phyloP scores from a whole-genome alignment of 768 basidiomycete species.

The Strobilomyces echinocephalus region DNA sequence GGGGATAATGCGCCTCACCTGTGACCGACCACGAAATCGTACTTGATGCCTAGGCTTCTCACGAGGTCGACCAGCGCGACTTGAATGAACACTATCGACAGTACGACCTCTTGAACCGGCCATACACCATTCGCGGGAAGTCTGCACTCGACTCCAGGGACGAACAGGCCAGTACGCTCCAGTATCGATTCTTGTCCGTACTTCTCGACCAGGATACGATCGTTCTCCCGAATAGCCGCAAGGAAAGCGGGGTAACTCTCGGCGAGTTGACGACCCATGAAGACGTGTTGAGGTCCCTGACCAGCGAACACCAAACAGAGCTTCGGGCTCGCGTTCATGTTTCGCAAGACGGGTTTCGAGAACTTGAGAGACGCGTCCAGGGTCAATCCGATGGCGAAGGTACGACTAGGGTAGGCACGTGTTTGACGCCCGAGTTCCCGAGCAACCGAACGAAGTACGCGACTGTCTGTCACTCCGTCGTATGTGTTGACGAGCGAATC shows the following conservation, averaged over 20 bases:
- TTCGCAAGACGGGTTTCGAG: slow-evolving; percentile 27
- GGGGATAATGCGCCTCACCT: slow-evolving; percentile 14
- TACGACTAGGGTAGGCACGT: slow-evolving; percentile 27
- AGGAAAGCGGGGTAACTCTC: slow-evolving; percentile 31
- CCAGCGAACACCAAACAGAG: slow-evolving; percentile 34
- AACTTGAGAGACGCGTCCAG: slow-evolving; percentile 24
- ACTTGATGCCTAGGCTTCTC: slow-evolving; percentile 27
- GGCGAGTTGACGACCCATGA: slow-evolving; percentile 35
- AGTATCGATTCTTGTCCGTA: slow-evolving; percentile 30
- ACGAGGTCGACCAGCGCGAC: slow-evolving; percentile 33
- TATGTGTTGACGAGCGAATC: slow-evolving; percentile 17
- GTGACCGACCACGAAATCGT: slow-evolving; percentile 34
- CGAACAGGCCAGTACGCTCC: slow-evolving; percentile 32
- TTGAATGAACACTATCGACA: slow-evolving; percentile 32
- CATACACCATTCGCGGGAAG: slow-evolving; percentile 25
- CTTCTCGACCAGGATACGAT: slow-evolving; percentile 29
- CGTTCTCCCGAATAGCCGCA: slow-evolving; percentile 27
- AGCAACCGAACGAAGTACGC: slow-evolving; percentile 23
- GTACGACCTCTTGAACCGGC: slow-evolving; percentile 32
- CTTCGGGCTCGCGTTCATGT: slow-evolving; percentile 23
- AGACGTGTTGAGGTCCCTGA: slow-evolving; percentile 34
- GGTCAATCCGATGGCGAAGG: slow-evolving; percentile 23
- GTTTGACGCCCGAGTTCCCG: slow-evolving; percentile 28
- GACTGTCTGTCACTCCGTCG: slow-evolving; percentile 17
- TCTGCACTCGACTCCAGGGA: slow-evolving; percentile 23